These are phyloP conservation scores for Withania somnifera DNA, from an alignment of 305 asterid species.

Conservation along the genomic window DNA sequence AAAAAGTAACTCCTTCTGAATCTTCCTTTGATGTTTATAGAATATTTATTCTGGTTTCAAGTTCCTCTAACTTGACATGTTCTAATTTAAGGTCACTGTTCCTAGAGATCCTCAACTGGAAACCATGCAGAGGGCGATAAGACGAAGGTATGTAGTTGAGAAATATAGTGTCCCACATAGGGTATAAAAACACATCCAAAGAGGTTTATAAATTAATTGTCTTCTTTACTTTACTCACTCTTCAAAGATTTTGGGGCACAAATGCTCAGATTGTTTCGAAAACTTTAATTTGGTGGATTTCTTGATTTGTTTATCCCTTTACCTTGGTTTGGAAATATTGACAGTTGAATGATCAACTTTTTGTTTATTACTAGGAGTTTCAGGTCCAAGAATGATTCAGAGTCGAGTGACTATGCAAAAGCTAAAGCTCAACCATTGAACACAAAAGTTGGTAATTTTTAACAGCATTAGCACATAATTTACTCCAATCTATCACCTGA, in stretches of 20 bases:
- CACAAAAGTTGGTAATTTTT: conserved; percentile 47
- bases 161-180: not conserved
- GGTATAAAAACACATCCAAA: not conserved
- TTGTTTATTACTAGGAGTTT: not conserved
- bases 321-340: not conserved
- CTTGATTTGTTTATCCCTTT: not conserved
- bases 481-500: not conserved
- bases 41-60: not conserved
- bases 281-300: not conserved
- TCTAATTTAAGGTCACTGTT: conserved; percentile 41
- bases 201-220: too few relatives aligned
- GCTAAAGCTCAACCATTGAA: conserved; percentile 23
- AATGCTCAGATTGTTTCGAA: not conserved
- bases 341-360: not conserved
- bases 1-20: not conserved
- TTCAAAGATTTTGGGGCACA: not conserved
- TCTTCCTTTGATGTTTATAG: not conserved
- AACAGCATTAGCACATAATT: not conserved
- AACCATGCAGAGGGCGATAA: conserved; percentile 60
- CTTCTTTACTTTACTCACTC: not conserved
- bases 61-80: not conserved
- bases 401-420: not conserved
- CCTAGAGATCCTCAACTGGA: conserved; percentile 74
- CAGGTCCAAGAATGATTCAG: not conserved
- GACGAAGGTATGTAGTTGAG: conserved; percentile 36